A percentile compares a stretch with the other conserved stretches of the same genome.
Evolutionary conservation across 139 green algal species (phyloP).

Genomic region (Micractinium sp.): DNA sequence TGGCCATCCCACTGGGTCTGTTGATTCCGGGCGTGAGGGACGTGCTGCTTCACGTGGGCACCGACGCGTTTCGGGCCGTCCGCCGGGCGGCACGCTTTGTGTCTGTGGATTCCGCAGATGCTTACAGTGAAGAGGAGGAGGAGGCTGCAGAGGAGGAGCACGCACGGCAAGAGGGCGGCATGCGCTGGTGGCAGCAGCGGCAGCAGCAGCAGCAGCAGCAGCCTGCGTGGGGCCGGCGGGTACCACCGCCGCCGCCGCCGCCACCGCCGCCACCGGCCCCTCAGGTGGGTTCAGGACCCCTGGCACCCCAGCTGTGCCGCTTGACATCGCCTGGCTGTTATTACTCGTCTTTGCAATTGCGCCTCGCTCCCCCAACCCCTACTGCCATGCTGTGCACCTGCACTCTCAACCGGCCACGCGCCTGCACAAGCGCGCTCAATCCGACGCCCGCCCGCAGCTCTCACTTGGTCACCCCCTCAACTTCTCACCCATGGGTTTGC

Average conservation of each 20-base stretch:
- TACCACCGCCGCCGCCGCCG: not conserved
- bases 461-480: not conserved
- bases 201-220: slow-evolving; percentile 7
- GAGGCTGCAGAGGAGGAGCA: not conserved
- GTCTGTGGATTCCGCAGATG: not conserved
- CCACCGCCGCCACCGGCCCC: not conserved
- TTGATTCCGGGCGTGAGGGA: slow-evolving; percentile 6
- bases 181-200: not conserved
- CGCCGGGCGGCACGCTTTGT: not conserved
- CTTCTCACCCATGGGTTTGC: not conserved
- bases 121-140: not conserved
- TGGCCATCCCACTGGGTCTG: slow-evolving; percentile 14
- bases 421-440: too few species aligned
- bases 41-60: not conserved
- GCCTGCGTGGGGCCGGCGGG: not conserved
- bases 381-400: not conserved
- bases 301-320: not conserved
- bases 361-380: too few species aligned
- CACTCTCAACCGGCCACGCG: not conserved
- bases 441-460: not conserved
- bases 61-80: not conserved
- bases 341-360: too few species aligned
- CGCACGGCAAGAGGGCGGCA: not conserved
- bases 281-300: not conserved
- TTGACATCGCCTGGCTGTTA: not conserved